Percentiles rank a stretch among this genome's conserved stretches.
Evolutionary conservation across 805 yeast genomes (phyloP).

Genomic region (Millerago galiae): DNA sequence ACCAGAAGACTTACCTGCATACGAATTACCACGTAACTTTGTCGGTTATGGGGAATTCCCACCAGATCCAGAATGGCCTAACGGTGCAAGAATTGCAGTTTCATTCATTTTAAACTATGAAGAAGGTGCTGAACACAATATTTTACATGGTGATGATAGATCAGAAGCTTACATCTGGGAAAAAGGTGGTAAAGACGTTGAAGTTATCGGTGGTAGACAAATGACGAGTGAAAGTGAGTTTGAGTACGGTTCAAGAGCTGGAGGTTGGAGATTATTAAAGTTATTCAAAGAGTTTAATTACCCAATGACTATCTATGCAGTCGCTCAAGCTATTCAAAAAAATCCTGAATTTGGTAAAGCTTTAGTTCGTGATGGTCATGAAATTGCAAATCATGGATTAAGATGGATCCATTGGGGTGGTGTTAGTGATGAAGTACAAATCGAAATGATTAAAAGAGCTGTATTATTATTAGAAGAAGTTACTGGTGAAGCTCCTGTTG

Average conservation of each 20-base stretch:
- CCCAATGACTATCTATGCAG: conserved; percentile 31
- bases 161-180: conserved; percentile 19
- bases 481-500: conserved; percentile 29
- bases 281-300: conserved; percentile 27
- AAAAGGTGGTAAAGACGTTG: conserved; percentile 9
- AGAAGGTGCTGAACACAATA: conserved; percentile 28
- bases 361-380: conserved; percentile 32
- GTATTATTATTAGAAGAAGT: conserved; percentile 25
- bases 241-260: conserved; percentile 30
- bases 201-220: conserved; percentile 18
- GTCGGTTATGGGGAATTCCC: conserved; percentile 27
- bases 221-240: conserved; percentile 27
- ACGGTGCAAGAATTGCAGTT: conserved; percentile 26
- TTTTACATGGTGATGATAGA: conserved; percentile 25
- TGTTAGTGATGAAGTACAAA: conserved; percentile 26
- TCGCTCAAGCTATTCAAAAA: conserved; percentile 31
- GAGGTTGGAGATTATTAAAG: conserved; percentile 29
- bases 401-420: conserved; percentile 31
- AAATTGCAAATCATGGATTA: conserved; percentile 32
- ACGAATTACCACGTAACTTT: conserved; percentile 22
- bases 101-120: conserved; percentile 29
- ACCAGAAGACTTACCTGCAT: conserved; percentile 5
- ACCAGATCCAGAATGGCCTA: conserved; percentile 29
- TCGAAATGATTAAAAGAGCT: conserved; percentile 26
- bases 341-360: conserved; percentile 30